Base-by-base conservation (phyloP, 1,284 basidiomycete species). In the Marasmius fiardii region DNA sequence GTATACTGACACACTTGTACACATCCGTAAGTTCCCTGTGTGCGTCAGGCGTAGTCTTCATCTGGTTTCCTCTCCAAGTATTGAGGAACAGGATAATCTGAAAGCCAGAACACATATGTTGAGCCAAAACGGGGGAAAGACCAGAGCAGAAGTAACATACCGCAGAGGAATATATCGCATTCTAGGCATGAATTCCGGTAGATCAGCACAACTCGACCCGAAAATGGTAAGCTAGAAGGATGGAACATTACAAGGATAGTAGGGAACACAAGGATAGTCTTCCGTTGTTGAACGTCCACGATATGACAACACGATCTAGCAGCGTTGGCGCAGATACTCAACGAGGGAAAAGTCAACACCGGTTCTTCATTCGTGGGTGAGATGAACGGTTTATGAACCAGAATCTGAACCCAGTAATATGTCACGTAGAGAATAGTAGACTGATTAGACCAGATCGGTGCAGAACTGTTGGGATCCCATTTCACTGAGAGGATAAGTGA, bases 1-100 rank as follows among this genome's bases (percentile, higher is more conserved):
- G 70, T 34, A 78, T 76, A 21, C 75, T 71, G 65, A 87, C 76
- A 60, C 85, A 86, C 58, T 78, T 79, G 57, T 79, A 72, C 48
- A 88, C 81, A 61, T 87, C 85, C 47, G 71, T 68, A 67, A 85
- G 73, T 54, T 83, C 79, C 52, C 76, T 74, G 44, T 75, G 69
- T n/a, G 77, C 69, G 57, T 85, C 77, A 6, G 67, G 68, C 31
- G 65, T 65, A 20, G 71, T 67, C 10, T 75, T 77, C 6, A 76
- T 72, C 44, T 75, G 75, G 64, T 76, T 79, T 24, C 76, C 78
- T 8, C 79, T 79, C 74, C 83, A 86, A 12, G 85, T 78, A 59
- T 80, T 83, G 58, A 88, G 73, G 51, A 87, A 67, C 4, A 87
- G 72, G 26, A 86, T 77, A 45, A 85, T 76, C 0, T 75, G 80